Evolutionary conservation across 2,329 filamentous ascomycete genomes (phyloP).

Genomic region (Pleomassaria siparia): DNA sequence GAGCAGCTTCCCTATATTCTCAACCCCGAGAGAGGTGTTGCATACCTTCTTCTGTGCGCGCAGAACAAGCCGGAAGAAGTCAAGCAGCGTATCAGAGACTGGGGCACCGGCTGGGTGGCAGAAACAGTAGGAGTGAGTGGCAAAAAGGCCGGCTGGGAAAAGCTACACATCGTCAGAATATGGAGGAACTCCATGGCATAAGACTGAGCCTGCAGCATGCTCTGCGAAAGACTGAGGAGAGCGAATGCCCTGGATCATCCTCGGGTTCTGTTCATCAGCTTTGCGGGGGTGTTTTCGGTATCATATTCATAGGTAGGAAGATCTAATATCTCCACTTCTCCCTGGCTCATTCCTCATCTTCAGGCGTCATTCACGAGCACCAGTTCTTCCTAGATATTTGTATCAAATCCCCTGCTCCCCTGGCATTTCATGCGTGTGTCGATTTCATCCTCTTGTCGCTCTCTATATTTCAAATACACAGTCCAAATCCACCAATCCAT

Average conservation of each 20-base stretch:
- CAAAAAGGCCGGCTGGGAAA: conserved; percentile 91
- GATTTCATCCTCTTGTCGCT: neutral
- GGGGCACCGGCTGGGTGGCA: conserved; percentile 68
- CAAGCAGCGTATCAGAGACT: conserved; percentile 60
- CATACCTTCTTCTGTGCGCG: conserved; percentile 86
- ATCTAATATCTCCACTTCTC: too few species aligned
- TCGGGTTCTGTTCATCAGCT: too few species aligned
- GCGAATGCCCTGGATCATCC: neutral
- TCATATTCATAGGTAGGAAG: too few species aligned
- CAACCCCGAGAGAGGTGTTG: conserved; percentile 67
- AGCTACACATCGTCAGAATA: conserved; percentile 82
- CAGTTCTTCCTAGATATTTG: too few species aligned
- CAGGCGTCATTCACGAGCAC: too few species aligned
- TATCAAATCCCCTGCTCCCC: too few species aligned
- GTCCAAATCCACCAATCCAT: conserved; percentile 23
- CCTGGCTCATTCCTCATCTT: too few species aligned
- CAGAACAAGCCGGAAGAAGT: conserved; percentile 84
- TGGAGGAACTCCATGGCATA: conserved; percentile 53
- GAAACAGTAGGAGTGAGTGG: conserved; percentile 81
- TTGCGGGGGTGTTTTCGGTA: too few species aligned
- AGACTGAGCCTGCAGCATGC: neutral
- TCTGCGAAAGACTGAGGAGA: neutral
- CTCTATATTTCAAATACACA: conserved; percentile 10
- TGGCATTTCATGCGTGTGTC: neutral
- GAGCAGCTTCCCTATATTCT: conserved; percentile 67